Evolutionary conservation across 2,329 filamentous ascomycete genomes (phyloP).

Genomic region (Sporothrix inflata): DNA sequence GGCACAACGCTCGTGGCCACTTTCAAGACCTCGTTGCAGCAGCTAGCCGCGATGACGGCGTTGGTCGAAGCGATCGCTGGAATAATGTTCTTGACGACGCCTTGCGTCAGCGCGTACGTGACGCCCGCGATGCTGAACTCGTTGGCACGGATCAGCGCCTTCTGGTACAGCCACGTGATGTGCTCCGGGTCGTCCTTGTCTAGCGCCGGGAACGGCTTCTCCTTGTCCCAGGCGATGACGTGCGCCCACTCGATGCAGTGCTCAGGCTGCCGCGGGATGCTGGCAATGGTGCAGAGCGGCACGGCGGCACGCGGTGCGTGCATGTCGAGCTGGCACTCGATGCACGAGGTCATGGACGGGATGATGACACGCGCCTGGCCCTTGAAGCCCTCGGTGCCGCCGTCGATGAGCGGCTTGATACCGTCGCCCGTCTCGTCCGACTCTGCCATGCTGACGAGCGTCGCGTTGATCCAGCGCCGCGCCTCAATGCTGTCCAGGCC

Average conservation of each 20-base stretch:
- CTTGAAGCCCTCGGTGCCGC: slow-evolving; percentile 97
- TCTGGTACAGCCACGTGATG: slow-evolving; percentile 93
- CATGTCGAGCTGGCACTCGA: slow-evolving; percentile 98
- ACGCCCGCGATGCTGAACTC: slow-evolving; percentile 92
- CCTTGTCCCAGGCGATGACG: slow-evolving; percentile 93
- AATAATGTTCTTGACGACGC: slow-evolving; percentile 99
- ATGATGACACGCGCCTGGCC: slow-evolving; percentile 92
- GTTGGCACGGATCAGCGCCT: slow-evolving; percentile 75
- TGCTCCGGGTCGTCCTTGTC: slow-evolving; percentile 97
- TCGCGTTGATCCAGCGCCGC: slow-evolving; percentile 97
- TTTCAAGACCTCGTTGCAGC: slow-evolving; percentile 97
- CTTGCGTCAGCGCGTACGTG: slow-evolving; percentile 94
- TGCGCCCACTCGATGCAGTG: slow-evolving; percentile 99
- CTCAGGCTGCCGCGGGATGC: slow-evolving; percentile 93
- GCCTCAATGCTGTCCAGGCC: slow-evolving; percentile 97
- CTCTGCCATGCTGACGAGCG: slow-evolving; percentile 84
- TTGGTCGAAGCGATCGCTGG: slow-evolving; percentile 98
- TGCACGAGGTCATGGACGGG: slow-evolving; percentile 90
- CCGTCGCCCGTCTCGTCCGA: slow-evolving; percentile 65
- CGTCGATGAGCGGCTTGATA: slow-evolving; percentile 92
- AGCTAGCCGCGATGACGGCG: slow-evolving; percentile 91
- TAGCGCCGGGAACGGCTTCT: slow-evolving; percentile 79
- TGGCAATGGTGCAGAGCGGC: slow-evolving; percentile 92
- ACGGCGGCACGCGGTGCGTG: slow-evolving; percentile 97
- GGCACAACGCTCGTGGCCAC: slow-evolving; percentile 83